A percentile compares a stretch with the other conserved stretches of the same genome.
phyloP scores from a whole-genome alignment of 352 stramenopile genomes.

The Pythium aquatile region DNA sequence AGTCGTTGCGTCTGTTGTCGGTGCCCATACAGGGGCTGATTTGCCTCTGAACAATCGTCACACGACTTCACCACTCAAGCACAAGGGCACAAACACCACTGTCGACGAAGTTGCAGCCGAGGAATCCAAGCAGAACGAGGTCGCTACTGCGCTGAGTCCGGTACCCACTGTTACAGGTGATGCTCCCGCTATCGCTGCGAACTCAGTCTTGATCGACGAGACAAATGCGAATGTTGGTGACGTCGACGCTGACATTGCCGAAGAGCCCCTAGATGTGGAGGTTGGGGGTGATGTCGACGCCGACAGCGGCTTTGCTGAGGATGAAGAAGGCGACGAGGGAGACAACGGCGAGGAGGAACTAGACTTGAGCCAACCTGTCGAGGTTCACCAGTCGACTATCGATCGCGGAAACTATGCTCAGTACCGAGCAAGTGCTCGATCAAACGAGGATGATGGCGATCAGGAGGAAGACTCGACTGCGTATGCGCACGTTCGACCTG shows the following conservation, averaged over 20 bases:
- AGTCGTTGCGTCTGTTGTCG: not conserved
- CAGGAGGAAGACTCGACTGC: slow-evolving; percentile 14
- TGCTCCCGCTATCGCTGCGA: not conserved
- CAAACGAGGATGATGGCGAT: slow-evolving; percentile 19
- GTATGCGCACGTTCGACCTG: not conserved
- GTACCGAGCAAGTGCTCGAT: slow-evolving; percentile 22
- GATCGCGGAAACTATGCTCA: slow-evolving; percentile 42
- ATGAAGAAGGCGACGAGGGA: slow-evolving; percentile 25
- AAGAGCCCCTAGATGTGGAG: slow-evolving; percentile 15
- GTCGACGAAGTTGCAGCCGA: not conserved
- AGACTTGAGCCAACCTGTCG: slow-evolving; percentile 4
- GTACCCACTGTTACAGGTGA: not conserved
- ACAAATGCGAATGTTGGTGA: slow-evolving; percentile 2
- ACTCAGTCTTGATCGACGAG: not conserved
- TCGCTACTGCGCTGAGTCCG: not conserved
- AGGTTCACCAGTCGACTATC: slow-evolving; percentile 39
- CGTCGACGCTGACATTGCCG: slow-evolving; percentile 8
- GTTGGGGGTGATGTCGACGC: slow-evolving; percentile 17
- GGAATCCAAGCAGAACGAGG: not conserved
- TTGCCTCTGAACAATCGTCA: not conserved
- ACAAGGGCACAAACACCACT: not conserved
- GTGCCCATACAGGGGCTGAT: not conserved
- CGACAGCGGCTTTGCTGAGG: slow-evolving; percentile 13
- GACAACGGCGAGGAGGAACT: slow-evolving; percentile 13
- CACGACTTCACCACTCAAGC: not conserved